Conservation (phyloP, 352 stramenopile genomes). For the Phytophthora megakarya region DNA sequence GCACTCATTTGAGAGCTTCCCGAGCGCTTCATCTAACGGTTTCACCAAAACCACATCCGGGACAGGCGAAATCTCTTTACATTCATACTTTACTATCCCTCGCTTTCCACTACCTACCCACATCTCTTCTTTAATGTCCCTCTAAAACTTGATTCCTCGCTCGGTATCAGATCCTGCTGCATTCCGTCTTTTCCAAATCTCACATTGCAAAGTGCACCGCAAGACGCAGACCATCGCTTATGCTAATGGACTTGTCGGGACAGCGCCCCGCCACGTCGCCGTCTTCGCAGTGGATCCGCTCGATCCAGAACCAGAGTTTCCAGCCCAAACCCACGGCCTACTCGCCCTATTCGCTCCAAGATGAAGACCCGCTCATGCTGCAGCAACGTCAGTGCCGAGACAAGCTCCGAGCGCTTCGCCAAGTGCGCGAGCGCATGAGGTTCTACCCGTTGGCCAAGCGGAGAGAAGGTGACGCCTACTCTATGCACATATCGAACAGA, state of each 20-base stretch:
- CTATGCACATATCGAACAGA: constrained; percentile 62
- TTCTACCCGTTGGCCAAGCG: constrained; percentile 40
- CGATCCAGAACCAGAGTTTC: constrained; percentile 65
- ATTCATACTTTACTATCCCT: not conserved
- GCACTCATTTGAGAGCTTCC: no score
- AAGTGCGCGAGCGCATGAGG: constrained; percentile 50
- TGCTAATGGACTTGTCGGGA: not conserved
- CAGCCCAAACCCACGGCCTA: constrained; percentile 73
- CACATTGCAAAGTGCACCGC: constrained; percentile 8
- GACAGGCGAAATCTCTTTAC: not conserved
- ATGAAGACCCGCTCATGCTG: constrained; percentile 66
- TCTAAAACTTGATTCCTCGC: not conserved
- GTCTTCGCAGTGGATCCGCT: constrained; percentile 44
- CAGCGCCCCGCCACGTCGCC: constrained; percentile 22
- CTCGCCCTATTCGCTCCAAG: constrained; percentile 47
- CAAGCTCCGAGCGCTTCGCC: constrained; percentile 60
- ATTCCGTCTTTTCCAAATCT: not conserved
- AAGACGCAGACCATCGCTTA: constrained; percentile 6
- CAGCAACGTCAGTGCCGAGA: constrained; percentile 59
- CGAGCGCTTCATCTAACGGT: no score
- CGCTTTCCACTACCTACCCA: not conserved
- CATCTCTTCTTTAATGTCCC: not conserved
- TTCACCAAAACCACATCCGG: no score
- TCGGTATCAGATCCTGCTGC: not conserved
- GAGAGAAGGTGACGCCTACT: constrained; percentile 6